These are phyloP conservation scores for Coemansia sp. DNA, from an alignment of 192 early-diverging fungal genomes.

Conservation along the genomic window DNA sequence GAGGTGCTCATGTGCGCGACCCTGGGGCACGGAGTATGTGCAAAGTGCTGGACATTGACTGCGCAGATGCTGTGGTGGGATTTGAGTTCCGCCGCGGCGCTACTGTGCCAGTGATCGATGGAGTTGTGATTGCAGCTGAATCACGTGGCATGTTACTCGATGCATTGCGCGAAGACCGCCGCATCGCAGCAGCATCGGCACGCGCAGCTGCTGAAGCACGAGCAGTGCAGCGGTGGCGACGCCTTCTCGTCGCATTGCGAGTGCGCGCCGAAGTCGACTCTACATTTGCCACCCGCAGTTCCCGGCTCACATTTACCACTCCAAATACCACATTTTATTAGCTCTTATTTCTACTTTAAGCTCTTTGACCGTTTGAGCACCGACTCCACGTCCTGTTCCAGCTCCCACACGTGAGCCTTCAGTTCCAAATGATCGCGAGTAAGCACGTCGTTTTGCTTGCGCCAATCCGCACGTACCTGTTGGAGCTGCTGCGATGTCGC, in stretches of 20 bases:
- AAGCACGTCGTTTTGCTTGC: conserved; percentile 64
- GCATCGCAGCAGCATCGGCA: neutral
- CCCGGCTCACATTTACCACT: neutral
- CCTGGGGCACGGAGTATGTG: conserved; percentile 66
- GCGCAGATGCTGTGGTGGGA: conserved; percentile 76
- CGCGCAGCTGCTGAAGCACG: conserved; percentile 15
- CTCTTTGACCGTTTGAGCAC: conserved; percentile 13
- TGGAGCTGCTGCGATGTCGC: conserved; percentile 62
- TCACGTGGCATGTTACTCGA: conserved; percentile 27
- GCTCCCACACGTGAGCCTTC: conserved; percentile 78
- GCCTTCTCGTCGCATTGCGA: conserved; percentile 33
- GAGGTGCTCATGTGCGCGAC: conserved; percentile 69
- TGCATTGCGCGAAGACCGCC: conserved; percentile 21
- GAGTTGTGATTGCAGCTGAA: conserved; percentile 33
- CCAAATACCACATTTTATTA: conserved; percentile 1
- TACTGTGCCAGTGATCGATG: conserved; percentile 28
- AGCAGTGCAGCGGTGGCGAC: conserved; percentile 31
- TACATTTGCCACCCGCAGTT: conserved; percentile 37
- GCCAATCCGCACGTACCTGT: conserved; percentile 50
- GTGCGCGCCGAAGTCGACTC: conserved; percentile 47
- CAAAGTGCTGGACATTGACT: conserved; percentile 74
- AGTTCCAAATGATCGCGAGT: conserved; percentile 81
- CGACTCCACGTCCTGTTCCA: conserved; percentile 53
- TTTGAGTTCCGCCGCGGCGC: conserved; percentile 31
- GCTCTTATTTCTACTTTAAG: neutral